phyloP scores from a whole-genome alignment of 169 alveolate species.

The Eimeria falciformis region DNA sequence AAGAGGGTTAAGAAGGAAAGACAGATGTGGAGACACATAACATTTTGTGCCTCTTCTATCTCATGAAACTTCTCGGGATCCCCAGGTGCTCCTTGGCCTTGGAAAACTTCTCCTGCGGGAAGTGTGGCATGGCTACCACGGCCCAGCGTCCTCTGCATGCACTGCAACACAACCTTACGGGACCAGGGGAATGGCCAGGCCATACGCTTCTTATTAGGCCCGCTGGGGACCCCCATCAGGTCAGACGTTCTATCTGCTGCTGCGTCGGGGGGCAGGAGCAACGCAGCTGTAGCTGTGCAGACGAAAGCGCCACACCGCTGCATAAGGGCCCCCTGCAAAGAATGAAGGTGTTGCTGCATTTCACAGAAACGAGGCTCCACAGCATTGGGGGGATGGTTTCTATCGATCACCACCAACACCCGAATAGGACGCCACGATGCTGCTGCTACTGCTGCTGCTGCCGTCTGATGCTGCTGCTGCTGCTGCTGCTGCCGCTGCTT shows the following conservation, averaged over 20 bases:
- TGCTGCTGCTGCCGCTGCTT: too few relatives aligned
- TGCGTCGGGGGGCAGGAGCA: conserved; percentile 56
- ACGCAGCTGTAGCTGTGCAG: conserved; percentile 55
- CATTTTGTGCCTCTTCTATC: not conserved
- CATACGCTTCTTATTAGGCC: not conserved
- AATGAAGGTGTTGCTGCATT: not conserved
- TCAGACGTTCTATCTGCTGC: not conserved
- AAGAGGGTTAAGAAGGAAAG: conserved; percentile 38
- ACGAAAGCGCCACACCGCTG: conserved; percentile 13
- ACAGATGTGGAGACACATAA: conserved; percentile 44
- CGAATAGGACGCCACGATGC: conserved; percentile 49
- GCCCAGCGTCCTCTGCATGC: conserved; percentile 58
- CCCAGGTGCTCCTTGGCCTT: not conserved
- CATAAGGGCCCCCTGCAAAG: conserved; percentile 25
- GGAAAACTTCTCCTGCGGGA: not conserved
- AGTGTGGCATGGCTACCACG: conserved; percentile 66
- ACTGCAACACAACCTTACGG: conserved; percentile 19
- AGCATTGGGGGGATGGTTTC: conserved; percentile 69
- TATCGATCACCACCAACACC: conserved; percentile 30
- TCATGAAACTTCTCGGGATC: not conserved
- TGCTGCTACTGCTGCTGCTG: not conserved
- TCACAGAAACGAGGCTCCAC: conserved; percentile 36
- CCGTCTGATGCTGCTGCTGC: not conserved
- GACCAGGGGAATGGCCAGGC: conserved; percentile 64
- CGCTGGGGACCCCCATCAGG: not conserved